Conservation (phyloP, 2,329 filamentous ascomycete species). For the Aspergillus arachidicola region DNA sequence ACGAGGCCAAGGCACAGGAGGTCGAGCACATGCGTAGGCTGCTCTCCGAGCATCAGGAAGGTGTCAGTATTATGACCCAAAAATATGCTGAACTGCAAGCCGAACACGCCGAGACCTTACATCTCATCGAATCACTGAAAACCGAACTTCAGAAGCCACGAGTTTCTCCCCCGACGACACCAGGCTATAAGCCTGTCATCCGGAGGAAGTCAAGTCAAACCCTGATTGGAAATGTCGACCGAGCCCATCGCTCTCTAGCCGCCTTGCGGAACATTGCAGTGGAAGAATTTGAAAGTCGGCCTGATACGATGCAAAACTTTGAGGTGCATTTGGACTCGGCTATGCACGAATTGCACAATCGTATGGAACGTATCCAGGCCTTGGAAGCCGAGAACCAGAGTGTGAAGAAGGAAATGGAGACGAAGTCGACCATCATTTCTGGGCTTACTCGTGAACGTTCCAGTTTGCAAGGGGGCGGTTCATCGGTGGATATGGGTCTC, state of each 20-base stretch:
- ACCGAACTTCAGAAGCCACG: conserved; percentile 80
- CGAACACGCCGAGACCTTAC: conserved; percentile 78
- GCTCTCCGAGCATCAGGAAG: conserved; percentile 74
- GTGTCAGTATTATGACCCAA: conserved; percentile 70
- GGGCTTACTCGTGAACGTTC: conserved; percentile 90
- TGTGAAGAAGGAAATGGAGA: conserved; percentile 94
- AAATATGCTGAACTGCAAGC: conserved; percentile 83
- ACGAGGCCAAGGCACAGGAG: conserved; percentile 62
- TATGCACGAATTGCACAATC: conserved; percentile 85
- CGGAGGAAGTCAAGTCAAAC: conserved; percentile 92
- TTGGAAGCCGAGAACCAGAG: conserved; percentile 81
- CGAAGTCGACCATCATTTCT: conserved; percentile 93
- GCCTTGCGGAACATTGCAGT: conserved; percentile 84
- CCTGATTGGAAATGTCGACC: conserved; percentile 76
- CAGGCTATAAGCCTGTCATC: conserved; percentile 66
- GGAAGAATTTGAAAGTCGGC: conserved; percentile 80
- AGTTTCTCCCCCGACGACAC: conserved; percentile 55
- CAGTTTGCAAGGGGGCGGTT: conserved; percentile 72
- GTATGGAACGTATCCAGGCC: conserved; percentile 87
- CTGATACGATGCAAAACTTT: conserved; percentile 87
- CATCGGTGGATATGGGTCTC: conserved; percentile 87
- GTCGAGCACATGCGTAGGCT: conserved; percentile 71
- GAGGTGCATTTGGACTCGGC: conserved; percentile 88
- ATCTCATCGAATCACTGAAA: conserved; percentile 89
- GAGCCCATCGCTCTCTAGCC: conserved; percentile 86